A percentile compares a stretch with the other conserved stretches of the same genome.
Conservation (phyloP, 202 grass and related monocot genomes). For the Musa balbisiana region DNA sequence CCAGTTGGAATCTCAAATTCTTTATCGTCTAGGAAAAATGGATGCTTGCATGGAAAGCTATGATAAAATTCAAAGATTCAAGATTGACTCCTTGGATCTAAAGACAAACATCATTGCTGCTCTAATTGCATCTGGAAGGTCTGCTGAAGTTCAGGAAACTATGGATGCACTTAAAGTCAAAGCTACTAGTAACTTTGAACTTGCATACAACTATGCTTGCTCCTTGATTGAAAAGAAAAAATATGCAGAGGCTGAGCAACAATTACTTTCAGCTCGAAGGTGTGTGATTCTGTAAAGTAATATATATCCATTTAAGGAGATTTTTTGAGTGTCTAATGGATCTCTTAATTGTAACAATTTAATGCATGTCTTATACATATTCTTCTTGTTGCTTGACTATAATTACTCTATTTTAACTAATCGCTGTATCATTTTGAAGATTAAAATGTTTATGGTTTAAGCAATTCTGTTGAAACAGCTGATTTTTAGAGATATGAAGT, state of each 20-base stretch:
- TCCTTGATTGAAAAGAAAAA: constrained; percentile 83
- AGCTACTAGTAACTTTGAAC: constrained; percentile 73
- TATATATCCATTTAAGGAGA: no score
- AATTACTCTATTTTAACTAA: no score
- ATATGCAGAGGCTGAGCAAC: constrained; percentile 67
- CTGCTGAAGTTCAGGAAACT: constrained; percentile 60
- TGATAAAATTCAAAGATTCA: constrained; percentile 73
- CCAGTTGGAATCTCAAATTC: constrained; percentile 91
- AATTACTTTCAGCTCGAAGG: constrained; percentile 79
- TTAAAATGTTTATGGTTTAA: no score
- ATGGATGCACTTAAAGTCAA: constrained; percentile 66
- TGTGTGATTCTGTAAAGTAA: constrained; percentile 18
- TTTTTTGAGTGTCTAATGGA: no score
- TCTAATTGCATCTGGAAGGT: constrained; percentile 66
- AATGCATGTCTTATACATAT: no score
- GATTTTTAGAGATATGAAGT: no score
- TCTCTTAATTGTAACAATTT: no score
- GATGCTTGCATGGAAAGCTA: constrained; percentile 73
- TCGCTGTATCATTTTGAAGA: no score
- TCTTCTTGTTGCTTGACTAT: no score
- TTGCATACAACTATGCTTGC: constrained; percentile 88
- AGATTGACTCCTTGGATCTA: constrained; percentile 73
- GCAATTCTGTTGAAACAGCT: no score
- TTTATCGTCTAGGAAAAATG: constrained; percentile 77
- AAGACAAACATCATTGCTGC: constrained; percentile 85